Evolutionary conservation across 768 basidiomycete genomes (phyloP), one percentile per base, ranked within the genome.

Genomic region (Boletus rex-veris): DNA sequence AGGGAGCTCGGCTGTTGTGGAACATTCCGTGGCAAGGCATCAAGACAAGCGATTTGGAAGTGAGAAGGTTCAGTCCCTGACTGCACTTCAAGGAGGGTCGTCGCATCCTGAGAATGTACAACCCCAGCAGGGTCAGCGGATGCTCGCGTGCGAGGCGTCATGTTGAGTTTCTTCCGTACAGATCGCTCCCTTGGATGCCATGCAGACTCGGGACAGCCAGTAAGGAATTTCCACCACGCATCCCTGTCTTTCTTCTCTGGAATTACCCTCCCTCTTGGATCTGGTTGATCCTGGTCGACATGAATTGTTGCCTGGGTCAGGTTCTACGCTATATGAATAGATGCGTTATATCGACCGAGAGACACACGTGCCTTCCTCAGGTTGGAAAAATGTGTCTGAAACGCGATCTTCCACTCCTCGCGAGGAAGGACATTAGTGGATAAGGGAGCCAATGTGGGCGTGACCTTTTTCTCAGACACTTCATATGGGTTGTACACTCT

Each of bases 181-280:
- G 53, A 47, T 18, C 42, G 63, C 48, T 49, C 62, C 37, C 48
- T 67, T 19, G 79, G 75, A 63, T 78, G 79, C 89, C 89, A 91
- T 39, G 80, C 82, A 31, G 77, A 75, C 63, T 82, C 80, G n/a
- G 87, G 83, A 58, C 75, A 74, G 33, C 89, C 90, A 42, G 81
- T 73, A 6, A 92, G 70, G 58, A 84, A 92, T 15, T 79, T 77
- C 90, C 90, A 92, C 90, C 90, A 92, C 16, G 75, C 69, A 57
- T 89, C 86, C 51, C 90, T 77, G 54, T 88, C 83, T 63, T 80
- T 84, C 64, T 78, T 85, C 46, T 87, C 84, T 24, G 90, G 90
- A 55, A 90, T 78, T 39, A 77, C 52, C 56, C 72, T 78, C 15
- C 55, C 67, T 33, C 36, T 36, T 45, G 57, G 28, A 36, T 46